Evolutionary conservation across 768 basidiomycete species (phyloP).

Genomic region (Rhizopogon rudus): DNA sequence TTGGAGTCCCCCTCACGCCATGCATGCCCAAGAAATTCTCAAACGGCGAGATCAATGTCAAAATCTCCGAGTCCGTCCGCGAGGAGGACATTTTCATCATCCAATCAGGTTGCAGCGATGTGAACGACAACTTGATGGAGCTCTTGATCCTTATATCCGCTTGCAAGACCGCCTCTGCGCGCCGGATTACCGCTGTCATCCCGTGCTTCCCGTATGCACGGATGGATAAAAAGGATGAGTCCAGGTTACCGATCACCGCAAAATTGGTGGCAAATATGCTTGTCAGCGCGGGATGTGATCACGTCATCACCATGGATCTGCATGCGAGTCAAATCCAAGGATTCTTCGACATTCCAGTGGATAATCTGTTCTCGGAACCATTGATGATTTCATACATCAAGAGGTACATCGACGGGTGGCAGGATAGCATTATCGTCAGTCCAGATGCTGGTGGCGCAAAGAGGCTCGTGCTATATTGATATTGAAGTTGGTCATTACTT

Average conservation of each 20-base stretch:
- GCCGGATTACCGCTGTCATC: slow-evolving; percentile 94
- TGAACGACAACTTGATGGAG: slow-evolving; percentile 97
- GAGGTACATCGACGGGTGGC: slow-evolving; percentile 78
- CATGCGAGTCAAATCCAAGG: slow-evolving; percentile 98
- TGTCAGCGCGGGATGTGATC: slow-evolving; percentile 93
- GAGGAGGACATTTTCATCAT: slow-evolving; percentile 99
- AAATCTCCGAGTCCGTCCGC: slow-evolving; percentile 91
- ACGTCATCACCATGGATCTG: slow-evolving; percentile 99
- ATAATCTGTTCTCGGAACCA: slow-evolving; percentile 96
- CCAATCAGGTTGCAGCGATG: slow-evolving; percentile 84
- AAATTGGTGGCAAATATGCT: slow-evolving; percentile 99
- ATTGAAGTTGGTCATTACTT: neutral
- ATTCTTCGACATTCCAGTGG: slow-evolving; percentile 98
- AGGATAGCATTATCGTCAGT: slow-evolving; percentile 87
- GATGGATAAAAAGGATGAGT: slow-evolving; percentile 98
- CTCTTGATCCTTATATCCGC: slow-evolving; percentile 98
- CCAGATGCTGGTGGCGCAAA: slow-evolving; percentile 99
- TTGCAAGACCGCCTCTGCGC: slow-evolving; percentile 93
- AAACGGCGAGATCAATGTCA: slow-evolving; percentile 93
- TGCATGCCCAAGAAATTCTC: slow-evolving; percentile 88
- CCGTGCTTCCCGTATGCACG: slow-evolving; percentile 97
- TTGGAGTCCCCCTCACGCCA: slow-evolving; percentile 82
- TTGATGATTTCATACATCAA: slow-evolving; percentile 94
- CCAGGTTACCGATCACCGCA: slow-evolving; percentile 93
- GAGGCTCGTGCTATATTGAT: slow-evolving; percentile 56